Conservation (phyloP, 257 asterid species). For the Cinchona pubescens region DNA sequence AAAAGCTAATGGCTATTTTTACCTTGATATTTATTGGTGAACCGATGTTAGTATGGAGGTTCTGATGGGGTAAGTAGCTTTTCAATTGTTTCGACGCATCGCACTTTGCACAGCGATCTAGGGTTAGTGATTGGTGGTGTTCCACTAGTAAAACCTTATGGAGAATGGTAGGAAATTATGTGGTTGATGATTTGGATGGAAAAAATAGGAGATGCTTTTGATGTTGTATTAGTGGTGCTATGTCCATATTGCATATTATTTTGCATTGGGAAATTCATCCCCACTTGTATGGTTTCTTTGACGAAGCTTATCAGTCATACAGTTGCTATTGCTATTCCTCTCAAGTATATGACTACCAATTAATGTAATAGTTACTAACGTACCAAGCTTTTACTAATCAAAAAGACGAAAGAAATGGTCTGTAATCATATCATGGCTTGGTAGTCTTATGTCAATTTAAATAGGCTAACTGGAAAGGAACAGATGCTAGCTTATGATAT, state of each 20-base stretch:
- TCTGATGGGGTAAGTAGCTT: neutral
- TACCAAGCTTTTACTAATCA: neutral
- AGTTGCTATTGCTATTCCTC: neutral
- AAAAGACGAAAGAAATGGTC: neutral
- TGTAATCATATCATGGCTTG: neutral
- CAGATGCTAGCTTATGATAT: neutral
- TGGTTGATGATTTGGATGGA: neutral
- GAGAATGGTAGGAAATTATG: neutral
- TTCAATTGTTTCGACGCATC: neutral
- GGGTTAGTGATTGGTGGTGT: neutral
- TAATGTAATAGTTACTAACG: neutral
- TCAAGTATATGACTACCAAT: too few species aligned
- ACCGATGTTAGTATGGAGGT: neutral
- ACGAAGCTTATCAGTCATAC: neutral
- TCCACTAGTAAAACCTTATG: neutral
- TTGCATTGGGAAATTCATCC: neutral
- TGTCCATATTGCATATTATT: neutral
- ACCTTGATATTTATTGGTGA: neutral
- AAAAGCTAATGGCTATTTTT: neutral
- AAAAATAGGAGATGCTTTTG: neutral
- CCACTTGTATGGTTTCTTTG: neutral
- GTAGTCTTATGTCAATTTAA: neutral
- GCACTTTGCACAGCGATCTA: too few species aligned
- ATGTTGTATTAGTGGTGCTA: neutral
- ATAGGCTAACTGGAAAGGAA: neutral